phyloP scores from a whole-genome alignment of 192 early-diverging fungal species.

The Chytriomyces sp. region DNA sequence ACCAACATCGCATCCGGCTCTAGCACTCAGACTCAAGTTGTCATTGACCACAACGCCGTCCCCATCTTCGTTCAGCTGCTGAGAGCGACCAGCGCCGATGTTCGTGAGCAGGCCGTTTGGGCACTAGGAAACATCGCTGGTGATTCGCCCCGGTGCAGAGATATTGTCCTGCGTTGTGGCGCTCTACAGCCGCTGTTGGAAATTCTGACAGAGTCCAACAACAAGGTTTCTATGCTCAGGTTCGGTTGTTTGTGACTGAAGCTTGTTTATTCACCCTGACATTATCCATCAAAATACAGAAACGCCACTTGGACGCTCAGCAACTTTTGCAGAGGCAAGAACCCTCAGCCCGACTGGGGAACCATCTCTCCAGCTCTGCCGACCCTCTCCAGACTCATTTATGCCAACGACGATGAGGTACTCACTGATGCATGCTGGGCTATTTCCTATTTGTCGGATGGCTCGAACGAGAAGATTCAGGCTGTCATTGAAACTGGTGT shows the following conservation, averaged over 20 bases:
- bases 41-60: conserved; percentile 90
- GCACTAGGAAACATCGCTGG: conserved; percentile 99
- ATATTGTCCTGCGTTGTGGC: conserved; percentile 80
- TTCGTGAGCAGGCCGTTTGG: conserved; percentile 96
- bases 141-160: conserved; percentile 87
- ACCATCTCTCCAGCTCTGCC: conserved; percentile 84
- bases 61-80: conserved; percentile 90
- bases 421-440: conserved; percentile 99
- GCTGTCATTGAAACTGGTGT: conserved; percentile 95
- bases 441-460: conserved; percentile 98
- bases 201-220: conserved; percentile 78
- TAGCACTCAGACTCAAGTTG: conserved; percentile 89
- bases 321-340: conserved; percentile 99
- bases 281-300: no score
- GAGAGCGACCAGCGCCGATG: conserved; percentile 78
- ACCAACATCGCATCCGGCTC: conserved; percentile 99
- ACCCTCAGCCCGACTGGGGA: conserved; percentile 89
- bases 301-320: conserved; percentile 99
- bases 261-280: no score
- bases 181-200: conserved; percentile 87
- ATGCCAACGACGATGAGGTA: conserved; percentile 91
- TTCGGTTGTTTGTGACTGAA: no score
- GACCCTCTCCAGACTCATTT: conserved; percentile 87
- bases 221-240: conserved; percentile 97
- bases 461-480: conserved; percentile 96